Base-by-base conservation (phyloP, 139 green algal species). In the Chlamydomonas applanata region DNA sequence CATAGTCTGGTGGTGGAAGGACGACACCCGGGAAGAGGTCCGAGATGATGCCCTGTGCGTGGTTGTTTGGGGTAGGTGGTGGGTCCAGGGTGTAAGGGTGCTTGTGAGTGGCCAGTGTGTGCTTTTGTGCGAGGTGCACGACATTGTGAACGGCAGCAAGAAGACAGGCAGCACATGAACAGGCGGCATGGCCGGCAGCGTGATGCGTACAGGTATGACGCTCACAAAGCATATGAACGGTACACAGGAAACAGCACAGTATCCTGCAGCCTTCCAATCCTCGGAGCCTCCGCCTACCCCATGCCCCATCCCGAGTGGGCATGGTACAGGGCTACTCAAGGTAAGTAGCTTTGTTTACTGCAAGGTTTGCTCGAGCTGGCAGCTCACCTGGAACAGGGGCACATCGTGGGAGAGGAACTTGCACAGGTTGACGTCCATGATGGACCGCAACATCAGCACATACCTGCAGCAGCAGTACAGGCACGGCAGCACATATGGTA, bases 381-480 rank as follows among this genome's bases (percentile, higher is more conserved):
- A n/a, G 40, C 40, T 77, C 60, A 62, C 89, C 68, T 90, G 86
- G 77, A 91, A 92, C 29, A 96, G 83, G n/a, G 89, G 90, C 63
- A 96, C 88, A 72, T 96, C 91, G n/a, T 95, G 90, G 36, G 56
- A 83, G 3, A 96, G 78, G 81, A 88, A 88, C 77, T 90, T 90
- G 83, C 75, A 84, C 57, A 87, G 66, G 80, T 90, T 90, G 69
- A 90, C 85, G 75, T 90, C 85, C 40, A 84, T 85, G 36, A 90
- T 78, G 54, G 85, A 80, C 14, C 83, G 72, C 25, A 90, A 78
- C 69, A 90, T 81, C 4, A 90, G 82, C 32, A 75, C 59, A 68
- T 75, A 71, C 65, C 65, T 72, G 65, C 17, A 24, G 36, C 40
- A n/a, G n/a, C n/a, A n/a, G n/a, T n/a, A n/a, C n/a, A n/a, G n/a